A percentile compares a stretch with the other conserved stretches of the same genome.
These are phyloP conservation scores for Taphrina pruni DNA, from an alignment of 1,139 yeast species.

Conservation along the genomic window DNA sequence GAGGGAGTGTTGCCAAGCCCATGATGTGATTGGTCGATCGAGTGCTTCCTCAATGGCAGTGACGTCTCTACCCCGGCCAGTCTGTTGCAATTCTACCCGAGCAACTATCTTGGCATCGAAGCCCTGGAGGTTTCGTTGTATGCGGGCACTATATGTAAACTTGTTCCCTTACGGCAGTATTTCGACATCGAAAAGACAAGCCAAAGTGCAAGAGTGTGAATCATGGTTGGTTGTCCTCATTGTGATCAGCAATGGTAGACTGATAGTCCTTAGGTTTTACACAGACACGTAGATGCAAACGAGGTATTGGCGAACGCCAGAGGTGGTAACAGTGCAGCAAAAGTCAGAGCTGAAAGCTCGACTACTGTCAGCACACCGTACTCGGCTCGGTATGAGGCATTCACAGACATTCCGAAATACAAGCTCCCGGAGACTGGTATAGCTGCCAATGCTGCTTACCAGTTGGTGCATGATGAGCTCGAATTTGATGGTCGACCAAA, in stretches of 20 bases:
- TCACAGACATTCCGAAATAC: constrained; percentile 51
- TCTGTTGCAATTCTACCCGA: too few species aligned
- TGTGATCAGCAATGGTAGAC: not conserved
- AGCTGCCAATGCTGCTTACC: constrained; percentile 60
- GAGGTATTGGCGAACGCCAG: constrained; percentile 31
- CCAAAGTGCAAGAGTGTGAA: not conserved
- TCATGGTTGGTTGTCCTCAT: not conserved
- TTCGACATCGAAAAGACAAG: not conserved
- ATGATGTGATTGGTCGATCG: too few species aligned
- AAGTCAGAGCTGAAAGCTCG: constrained; percentile 22
- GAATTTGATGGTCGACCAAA: constrained; percentile 83
- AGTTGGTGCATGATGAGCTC: constrained; percentile 73
- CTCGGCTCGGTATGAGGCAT: constrained; percentile 37
- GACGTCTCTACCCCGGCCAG: too few species aligned
- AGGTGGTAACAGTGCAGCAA: constrained; percentile 23
- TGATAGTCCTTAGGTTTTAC: constrained; percentile 23
- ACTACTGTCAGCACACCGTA: constrained; percentile 34
- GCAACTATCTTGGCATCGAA: not conserved
- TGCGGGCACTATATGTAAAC: too few species aligned
- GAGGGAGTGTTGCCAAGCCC: too few species aligned
- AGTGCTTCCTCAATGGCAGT: too few species aligned
- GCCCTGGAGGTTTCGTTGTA: too few species aligned
- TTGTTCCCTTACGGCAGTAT: too few species aligned
- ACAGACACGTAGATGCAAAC: constrained; percentile 39
- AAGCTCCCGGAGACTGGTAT: constrained; percentile 57